Evolutionary conservation across 768 basidiomycete species (phyloP).

Genomic region (Termitomyces sp.): DNA sequence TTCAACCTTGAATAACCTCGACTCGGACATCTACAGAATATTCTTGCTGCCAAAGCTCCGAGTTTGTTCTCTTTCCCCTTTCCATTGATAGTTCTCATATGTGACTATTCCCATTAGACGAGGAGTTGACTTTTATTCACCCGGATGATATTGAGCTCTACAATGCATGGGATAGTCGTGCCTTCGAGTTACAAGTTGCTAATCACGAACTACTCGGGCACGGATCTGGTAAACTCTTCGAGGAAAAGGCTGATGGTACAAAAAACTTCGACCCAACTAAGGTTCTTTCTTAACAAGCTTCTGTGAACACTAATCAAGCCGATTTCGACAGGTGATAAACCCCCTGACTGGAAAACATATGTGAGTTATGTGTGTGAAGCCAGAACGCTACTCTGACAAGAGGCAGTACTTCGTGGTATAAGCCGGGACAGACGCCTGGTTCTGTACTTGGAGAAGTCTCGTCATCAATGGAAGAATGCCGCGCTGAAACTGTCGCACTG

Average conservation of each 20-base stretch:
- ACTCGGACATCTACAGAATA: slow-evolving; percentile 43
- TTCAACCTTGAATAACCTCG: not conserved
- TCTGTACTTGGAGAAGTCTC: slow-evolving; percentile 84
- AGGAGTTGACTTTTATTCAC: slow-evolving; percentile 78
- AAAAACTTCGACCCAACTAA: slow-evolving; percentile 79
- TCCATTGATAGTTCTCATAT: not conserved
- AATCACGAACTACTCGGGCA: slow-evolving; percentile 88
- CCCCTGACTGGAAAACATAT: slow-evolving; percentile 75
- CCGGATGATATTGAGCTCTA: slow-evolving; percentile 73
- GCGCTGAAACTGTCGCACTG: slow-evolving; percentile 84
- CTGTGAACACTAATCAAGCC: not conserved
- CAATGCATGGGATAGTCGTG: slow-evolving; percentile 70
- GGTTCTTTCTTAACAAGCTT: slow-evolving; percentile 22
- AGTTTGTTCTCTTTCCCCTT: slow-evolving; percentile 35
- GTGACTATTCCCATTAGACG: slow-evolving; percentile 37
- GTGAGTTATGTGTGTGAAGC: slow-evolving; percentile 29
- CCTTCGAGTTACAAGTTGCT: slow-evolving; percentile 87
- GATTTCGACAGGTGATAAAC: slow-evolving; percentile 56
- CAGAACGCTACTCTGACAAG: not conserved
- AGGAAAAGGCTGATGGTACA: slow-evolving; percentile 68
- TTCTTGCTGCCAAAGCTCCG: slow-evolving; percentile 83
- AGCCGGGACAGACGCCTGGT: slow-evolving; percentile 78
- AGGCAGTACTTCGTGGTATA: slow-evolving; percentile 77
- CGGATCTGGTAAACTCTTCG: slow-evolving; percentile 79
- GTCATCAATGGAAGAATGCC: slow-evolving; percentile 89